A percentile compares a stretch with the other conserved stretches of the same genome.
These are phyloP conservation scores for Colletotrichum lupini DNA, from an alignment of 2,329 filamentous ascomycete genomes.

Conservation along the genomic window DNA sequence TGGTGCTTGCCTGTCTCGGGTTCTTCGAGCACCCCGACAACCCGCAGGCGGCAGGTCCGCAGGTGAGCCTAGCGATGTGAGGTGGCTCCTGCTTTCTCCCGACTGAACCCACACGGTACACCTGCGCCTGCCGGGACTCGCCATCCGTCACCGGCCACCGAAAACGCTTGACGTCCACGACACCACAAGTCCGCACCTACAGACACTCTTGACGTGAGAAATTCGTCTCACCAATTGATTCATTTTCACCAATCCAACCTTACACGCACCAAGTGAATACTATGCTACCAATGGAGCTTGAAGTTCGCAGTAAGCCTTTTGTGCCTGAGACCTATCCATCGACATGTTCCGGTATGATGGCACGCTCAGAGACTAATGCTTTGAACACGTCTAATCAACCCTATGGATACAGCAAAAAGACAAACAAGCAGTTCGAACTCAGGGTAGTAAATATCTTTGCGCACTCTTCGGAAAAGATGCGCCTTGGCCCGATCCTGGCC, in stretches of 20 bases:
- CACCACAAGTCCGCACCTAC: too few species aligned
- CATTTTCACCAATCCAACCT: background rate
- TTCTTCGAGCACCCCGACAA: slow-evolving; percentile 33
- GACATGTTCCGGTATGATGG: background rate
- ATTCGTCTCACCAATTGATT: background rate
- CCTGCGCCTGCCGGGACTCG: slow-evolving; percentile 1
- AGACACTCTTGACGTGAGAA: too few species aligned
- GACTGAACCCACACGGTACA: background rate
- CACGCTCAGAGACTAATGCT: background rate
- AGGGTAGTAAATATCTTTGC: too few species aligned
- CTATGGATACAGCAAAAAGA: background rate
- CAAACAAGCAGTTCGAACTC: background rate
- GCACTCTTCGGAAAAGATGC: background rate
- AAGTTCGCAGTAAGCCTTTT: background rate
- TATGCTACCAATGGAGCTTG: background rate
- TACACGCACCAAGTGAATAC: background rate
- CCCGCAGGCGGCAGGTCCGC: slow-evolving; percentile 2
- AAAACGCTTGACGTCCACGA: background rate
- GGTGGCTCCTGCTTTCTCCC: background rate
- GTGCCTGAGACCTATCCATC: background rate
- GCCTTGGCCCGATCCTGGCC: slow-evolving; percentile 1
- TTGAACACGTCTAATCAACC: background rate
- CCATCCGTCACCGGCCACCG: slow-evolving; percentile 14
- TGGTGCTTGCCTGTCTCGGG: slow-evolving; percentile 20
- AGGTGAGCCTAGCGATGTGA: background rate